phyloP scores from a whole-genome alignment of 805 yeast genomes.

The Debaryomyces prosopidis region DNA sequence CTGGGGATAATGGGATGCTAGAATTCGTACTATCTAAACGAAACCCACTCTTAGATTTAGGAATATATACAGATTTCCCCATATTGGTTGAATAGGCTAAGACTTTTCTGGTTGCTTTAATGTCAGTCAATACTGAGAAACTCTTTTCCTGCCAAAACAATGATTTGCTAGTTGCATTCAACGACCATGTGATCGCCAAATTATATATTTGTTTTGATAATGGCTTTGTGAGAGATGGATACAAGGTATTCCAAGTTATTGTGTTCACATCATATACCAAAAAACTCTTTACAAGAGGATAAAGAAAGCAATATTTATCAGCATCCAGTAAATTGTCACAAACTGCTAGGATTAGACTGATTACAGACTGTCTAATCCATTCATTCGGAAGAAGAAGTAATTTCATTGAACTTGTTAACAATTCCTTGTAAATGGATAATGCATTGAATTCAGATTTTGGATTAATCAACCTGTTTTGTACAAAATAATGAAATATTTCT shows the following conservation, averaged over 20 bases:
- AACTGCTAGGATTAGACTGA: slow-evolving; percentile 61
- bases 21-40: slow-evolving; percentile 2
- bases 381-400: slow-evolving; percentile 83
- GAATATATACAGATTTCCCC: slow-evolving; percentile 38
- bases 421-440: slow-evolving; percentile 37
- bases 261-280: slow-evolving; percentile 75
- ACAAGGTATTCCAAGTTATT: slow-evolving; percentile 64
- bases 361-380: slow-evolving; percentile 73
- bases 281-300: slow-evolving; percentile 76
- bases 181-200: slow-evolving; percentile 69
- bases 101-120: slow-evolving; percentile 15
- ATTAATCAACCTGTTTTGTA: slow-evolving; percentile 30
- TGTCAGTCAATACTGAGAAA: slow-evolving; percentile 15
- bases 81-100: slow-evolving; percentile 32
- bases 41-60: slow-evolving; percentile 11
- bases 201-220: slow-evolving; percentile 65
- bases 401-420: slow-evolving; percentile 40
- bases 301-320: slow-evolving; percentile 78
- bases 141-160: slow-evolving; percentile 72
- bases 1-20: slow-evolving; percentile 48
- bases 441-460: slow-evolving; percentile 39
- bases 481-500: slow-evolving; percentile 35
- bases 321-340: slow-evolving; percentile 67
- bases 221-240: slow-evolving; percentile 68
- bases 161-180: slow-evolving; percentile 57